Conservation (phyloP, 2,329 filamentous ascomycete genomes). For the Magnaporthales sp. region DNA sequence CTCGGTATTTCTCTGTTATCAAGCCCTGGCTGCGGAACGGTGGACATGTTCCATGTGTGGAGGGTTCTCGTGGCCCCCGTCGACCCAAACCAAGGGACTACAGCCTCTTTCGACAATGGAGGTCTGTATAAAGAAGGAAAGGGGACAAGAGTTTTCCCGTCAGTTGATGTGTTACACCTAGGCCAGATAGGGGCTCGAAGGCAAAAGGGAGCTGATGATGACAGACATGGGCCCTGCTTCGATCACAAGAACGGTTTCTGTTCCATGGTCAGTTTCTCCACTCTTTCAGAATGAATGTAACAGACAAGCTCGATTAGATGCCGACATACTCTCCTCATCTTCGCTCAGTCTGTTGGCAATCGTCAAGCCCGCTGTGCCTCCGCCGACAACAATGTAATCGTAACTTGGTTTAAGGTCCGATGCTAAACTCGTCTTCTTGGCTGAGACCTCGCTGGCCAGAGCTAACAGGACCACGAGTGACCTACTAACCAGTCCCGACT, state of each 20-base stretch:
- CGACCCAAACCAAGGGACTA: constrained; percentile 3
- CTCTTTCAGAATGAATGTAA: too few species aligned
- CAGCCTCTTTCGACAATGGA: background rate
- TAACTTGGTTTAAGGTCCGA: constrained; percentile 5
- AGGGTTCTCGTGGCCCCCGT: constrained; percentile 9
- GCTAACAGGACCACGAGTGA: background rate
- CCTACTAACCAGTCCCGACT: background rate
- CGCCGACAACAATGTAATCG: constrained; percentile 36
- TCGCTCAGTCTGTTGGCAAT: constrained; percentile 38
- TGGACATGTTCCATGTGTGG: constrained; percentile 7
- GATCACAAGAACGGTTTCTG: constrained; percentile 15
- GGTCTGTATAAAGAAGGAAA: background rate
- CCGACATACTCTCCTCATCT: constrained; percentile 24
- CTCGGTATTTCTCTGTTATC: constrained; percentile 22
- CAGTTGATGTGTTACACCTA: too few species aligned
- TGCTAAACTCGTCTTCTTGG: background rate
- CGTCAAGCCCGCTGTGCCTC: constrained; percentile 43
- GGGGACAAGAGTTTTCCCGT: too few species aligned
- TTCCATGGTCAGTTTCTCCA: too few species aligned
- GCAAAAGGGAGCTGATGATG: too few species aligned
- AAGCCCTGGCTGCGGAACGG: constrained; percentile 22
- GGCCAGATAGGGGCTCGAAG: too few species aligned
- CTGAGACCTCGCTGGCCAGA: background rate
- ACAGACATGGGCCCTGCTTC: constrained; percentile 13
- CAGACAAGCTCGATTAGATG: too few species aligned